Conservation (phyloP, 805 yeast species). For the Wickerhamomyces subpelliculosus region DNA sequence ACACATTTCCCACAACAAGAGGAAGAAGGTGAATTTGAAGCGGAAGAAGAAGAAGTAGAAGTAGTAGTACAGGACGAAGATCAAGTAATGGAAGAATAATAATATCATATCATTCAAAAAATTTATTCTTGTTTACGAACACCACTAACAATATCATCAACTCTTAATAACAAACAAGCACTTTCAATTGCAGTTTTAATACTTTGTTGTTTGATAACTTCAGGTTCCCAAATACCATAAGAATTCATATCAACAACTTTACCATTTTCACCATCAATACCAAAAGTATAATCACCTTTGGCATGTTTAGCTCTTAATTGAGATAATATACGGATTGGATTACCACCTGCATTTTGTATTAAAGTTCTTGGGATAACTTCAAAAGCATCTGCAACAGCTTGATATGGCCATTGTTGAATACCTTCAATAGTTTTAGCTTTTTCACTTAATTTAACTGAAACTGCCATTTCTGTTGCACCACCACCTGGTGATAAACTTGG, state of each 20-base stretch:
- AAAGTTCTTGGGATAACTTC: conserved; percentile 98
- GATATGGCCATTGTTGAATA: conserved; percentile 97
- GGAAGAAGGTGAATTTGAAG: conserved; percentile 5
- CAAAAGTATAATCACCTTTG: conserved; percentile 75
- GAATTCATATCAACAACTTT: conserved; percentile 92
- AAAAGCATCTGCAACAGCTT: conserved; percentile 97
- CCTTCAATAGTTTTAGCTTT: conserved; percentile 91
- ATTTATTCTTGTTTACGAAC: conserved; percentile 50
- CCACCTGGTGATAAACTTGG: conserved; percentile 98
- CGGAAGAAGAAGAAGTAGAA: not conserved
- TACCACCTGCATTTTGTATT: conserved; percentile 96
- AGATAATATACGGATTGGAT: conserved; percentile 83
- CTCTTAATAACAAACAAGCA: conserved; percentile 90
- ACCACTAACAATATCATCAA: conserved; percentile 96
- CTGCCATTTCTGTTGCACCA: conserved; percentile 99
- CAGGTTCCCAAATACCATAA: conserved; percentile 99
- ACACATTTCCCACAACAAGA: conserved; percentile 39
- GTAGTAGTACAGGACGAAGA: conserved; percentile 8
- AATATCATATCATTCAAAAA: not conserved
- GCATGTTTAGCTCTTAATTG: conserved; percentile 96
- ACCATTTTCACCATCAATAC: conserved; percentile 93
- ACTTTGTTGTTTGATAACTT: conserved; percentile 93
- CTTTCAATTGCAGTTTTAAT: conserved; percentile 97
- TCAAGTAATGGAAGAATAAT: conserved; percentile 1
- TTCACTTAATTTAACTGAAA: conserved; percentile 79